A percentile compares a stretch with the other conserved stretches of the same genome.
These are phyloP conservation scores for Trichoderma oligosporum DNA, from an alignment of 2,329 filamentous ascomycete genomes.

Conservation along the genomic window DNA sequence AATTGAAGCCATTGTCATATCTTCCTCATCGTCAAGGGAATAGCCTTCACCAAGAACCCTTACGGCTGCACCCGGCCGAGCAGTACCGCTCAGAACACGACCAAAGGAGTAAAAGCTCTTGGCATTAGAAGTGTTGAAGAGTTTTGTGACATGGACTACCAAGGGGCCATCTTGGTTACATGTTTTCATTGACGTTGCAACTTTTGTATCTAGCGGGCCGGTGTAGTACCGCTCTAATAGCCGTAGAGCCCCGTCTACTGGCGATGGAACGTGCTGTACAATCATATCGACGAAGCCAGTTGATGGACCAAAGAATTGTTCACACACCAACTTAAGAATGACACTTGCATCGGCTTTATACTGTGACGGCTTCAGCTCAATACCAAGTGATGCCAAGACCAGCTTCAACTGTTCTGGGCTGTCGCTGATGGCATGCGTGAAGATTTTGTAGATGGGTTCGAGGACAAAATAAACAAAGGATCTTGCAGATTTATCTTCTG, in stretches of 20 bases:
- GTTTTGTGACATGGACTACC: slow-evolving; percentile 87
- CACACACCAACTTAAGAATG: slow-evolving; percentile 82
- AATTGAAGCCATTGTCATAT: slow-evolving; percentile 86
- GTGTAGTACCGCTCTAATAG: slow-evolving; percentile 88
- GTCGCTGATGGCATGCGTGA: slow-evolving; percentile 89
- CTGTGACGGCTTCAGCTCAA: slow-evolving; percentile 85
- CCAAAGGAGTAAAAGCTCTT: slow-evolving; percentile 87
- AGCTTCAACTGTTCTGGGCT: slow-evolving; percentile 78
- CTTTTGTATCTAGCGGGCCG: slow-evolving; percentile 76
- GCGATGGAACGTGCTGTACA: slow-evolving; percentile 82
- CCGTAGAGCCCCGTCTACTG: slow-evolving; percentile 69
- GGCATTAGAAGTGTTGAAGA: slow-evolving; percentile 89
- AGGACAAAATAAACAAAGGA: slow-evolving; percentile 93
- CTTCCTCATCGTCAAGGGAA: slow-evolving; percentile 94
- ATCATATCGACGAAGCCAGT: slow-evolving; percentile 96
- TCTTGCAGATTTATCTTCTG: slow-evolving; percentile 75
- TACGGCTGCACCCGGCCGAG: slow-evolving; percentile 74
- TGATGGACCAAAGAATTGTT: slow-evolving; percentile 90
- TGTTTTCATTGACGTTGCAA: slow-evolving; percentile 72
- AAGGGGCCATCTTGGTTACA: slow-evolving; percentile 89
- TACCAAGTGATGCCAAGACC: slow-evolving; percentile 75
- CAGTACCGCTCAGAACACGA: slow-evolving; percentile 88
- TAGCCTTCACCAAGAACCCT: slow-evolving; percentile 93
- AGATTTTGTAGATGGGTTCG: slow-evolving; percentile 97
- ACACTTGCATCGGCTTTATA: slow-evolving; percentile 87